These are phyloP conservation scores for Termitomyces sp. DNA, from an alignment of 768 basidiomycete genomes.

Conservation along the genomic window DNA sequence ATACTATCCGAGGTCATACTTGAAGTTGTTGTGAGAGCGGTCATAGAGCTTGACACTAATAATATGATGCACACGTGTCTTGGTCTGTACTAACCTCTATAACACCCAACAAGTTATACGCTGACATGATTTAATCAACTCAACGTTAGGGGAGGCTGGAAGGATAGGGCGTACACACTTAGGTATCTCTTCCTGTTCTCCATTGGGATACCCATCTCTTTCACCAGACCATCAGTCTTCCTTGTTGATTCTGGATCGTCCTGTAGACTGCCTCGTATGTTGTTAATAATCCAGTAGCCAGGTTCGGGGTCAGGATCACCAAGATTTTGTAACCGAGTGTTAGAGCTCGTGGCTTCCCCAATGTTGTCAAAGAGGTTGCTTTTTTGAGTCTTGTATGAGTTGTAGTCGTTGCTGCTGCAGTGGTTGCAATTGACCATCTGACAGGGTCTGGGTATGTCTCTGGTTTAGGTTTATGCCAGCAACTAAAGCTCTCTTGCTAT, in stretches of 20 bases:
- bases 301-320: conserved; percentile 36
- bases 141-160: background rate
- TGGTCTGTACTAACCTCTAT: conserved; percentile 92
- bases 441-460: conserved; percentile 66
- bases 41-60: conserved; percentile 95
- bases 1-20: conserved; percentile 76
- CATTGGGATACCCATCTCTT: conserved; percentile 89
- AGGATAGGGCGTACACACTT: conserved; percentile 48
- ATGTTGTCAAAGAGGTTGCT: conserved; percentile 35
- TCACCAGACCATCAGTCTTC: conserved; percentile 45
- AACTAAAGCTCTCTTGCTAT: conserved; percentile 71
- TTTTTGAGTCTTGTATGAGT: conserved; percentile 35
- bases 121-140: conserved; percentile 47
- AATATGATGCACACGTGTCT: conserved; percentile 85
- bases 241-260: conserved; percentile 41
- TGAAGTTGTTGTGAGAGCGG: conserved; percentile 74
- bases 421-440: conserved; percentile 37
- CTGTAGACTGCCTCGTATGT: conserved; percentile 53
- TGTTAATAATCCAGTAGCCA: conserved; percentile 72
- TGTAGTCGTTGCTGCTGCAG: conserved; percentile 33
- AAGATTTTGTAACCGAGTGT: conserved; percentile 21
- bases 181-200: conserved; percentile 85
- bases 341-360: conserved; percentile 28
- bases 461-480: conserved; percentile 81
- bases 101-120: conserved; percentile 90